These are phyloP conservation scores for Mucuna pruriens DNA, from an alignment of 306 rosid genomes.

Conservation along the genomic window DNA sequence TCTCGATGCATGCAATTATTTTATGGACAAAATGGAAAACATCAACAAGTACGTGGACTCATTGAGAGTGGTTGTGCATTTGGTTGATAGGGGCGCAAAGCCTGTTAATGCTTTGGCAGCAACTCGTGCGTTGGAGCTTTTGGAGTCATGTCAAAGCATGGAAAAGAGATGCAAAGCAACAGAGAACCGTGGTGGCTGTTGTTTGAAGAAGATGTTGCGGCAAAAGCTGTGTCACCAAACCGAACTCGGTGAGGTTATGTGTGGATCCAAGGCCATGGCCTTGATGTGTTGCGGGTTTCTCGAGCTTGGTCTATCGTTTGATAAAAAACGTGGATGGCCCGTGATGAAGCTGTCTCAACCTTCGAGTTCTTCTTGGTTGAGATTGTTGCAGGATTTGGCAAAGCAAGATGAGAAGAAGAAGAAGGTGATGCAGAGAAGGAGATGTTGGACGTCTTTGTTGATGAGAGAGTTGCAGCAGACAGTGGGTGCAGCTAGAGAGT, in stretches of 20 bases:
- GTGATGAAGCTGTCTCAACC: conserved; percentile 10
- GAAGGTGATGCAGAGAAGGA: conserved; percentile 30
- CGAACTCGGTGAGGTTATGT: conserved; percentile 42
- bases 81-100: conserved; percentile 30
- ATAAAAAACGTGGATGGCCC: conserved; percentile 36
- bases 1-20: conserved; percentile 54
- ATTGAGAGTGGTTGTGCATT: conserved; percentile 41
- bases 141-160: conserved; percentile 41
- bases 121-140: conserved; percentile 38
- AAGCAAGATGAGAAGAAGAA: conserved; percentile 28
- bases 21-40: conserved; percentile 41
- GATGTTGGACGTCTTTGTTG: conserved; percentile 22
- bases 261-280: conserved; percentile 54
- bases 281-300: conserved; percentile 49
- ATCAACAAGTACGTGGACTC: conserved; percentile 40
- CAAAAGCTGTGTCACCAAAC: conserved; percentile 40
- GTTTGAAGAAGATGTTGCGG: conserved; percentile 33
- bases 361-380: conserved; percentile 44
- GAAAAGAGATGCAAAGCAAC: conserved; percentile 24
- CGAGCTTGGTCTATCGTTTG: conserved; percentile 47
- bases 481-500: conserved; percentile 40
- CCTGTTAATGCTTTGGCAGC: conserved; percentile 7
- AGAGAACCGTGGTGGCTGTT: neutral
- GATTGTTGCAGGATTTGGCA: conserved; percentile 36
- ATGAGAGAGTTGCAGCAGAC: conserved; percentile 43